Percentiles rank a stretch among this genome's conserved stretches.
These are phyloP conservation scores for Hypoxylon sp. DNA, from an alignment of 2,329 filamentous ascomycete species.

Conservation along the genomic window DNA sequence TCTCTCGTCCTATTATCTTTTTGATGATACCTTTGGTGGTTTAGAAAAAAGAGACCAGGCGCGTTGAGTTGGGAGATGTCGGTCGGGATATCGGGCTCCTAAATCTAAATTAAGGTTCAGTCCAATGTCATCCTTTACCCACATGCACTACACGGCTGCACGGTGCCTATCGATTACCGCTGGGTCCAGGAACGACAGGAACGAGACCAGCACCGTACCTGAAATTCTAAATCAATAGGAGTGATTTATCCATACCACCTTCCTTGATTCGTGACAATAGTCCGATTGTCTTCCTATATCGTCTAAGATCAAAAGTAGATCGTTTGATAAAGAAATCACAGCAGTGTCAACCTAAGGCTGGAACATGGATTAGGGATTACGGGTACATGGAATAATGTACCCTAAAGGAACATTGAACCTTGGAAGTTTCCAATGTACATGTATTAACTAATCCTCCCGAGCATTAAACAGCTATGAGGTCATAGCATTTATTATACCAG, in stretches of 20 bases:
- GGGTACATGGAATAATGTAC: background rate
- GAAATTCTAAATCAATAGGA: conserved; percentile 8
- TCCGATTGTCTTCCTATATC: conserved; percentile 1
- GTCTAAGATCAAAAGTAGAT: background rate
- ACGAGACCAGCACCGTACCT: conserved; percentile 7
- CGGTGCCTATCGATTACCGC: conserved; percentile 24
- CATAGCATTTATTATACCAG: conserved; percentile 18
- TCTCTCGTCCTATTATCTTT: conserved; percentile 21
- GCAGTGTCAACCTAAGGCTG: background rate
- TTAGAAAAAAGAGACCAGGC: conserved; percentile 12
- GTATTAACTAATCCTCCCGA: background rate
- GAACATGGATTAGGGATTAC: background rate
- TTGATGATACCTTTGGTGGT: conserved; percentile 1
- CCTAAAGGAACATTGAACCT: no score
- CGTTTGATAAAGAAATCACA: background rate
- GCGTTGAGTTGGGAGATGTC: conserved; percentile 29
- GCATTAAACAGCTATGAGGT: conserved; percentile 29
- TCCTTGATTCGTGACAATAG: conserved; percentile 20
- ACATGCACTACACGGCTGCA: background rate
- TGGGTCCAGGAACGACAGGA: background rate
- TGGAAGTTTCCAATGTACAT: background rate
- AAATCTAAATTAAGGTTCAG: conserved; percentile 38
- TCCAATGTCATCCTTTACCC: conserved; percentile 37
- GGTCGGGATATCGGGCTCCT: conserved; percentile 41
- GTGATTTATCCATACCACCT: conserved; percentile 8